Conservation (phyloP, 1,284 basidiomycete species). For the Ceratobasidium sp. region DNA sequence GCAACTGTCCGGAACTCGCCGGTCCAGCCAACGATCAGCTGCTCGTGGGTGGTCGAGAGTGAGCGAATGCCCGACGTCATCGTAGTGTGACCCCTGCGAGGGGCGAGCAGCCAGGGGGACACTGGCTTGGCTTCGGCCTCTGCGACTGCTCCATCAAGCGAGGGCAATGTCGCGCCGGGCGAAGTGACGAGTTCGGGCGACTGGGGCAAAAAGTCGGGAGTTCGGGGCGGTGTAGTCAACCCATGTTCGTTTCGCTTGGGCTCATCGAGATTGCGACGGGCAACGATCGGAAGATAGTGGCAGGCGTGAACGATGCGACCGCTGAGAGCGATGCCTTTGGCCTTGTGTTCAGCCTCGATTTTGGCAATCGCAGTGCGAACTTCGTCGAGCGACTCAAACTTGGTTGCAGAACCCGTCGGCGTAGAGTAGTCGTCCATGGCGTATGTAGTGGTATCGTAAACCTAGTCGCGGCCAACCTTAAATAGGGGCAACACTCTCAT, state of each 20-base stretch:
- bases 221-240: constrained; percentile 71
- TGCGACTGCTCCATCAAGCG: constrained; percentile 39
- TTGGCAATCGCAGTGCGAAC: constrained; percentile 54
- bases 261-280: constrained; percentile 58
- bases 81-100: constrained; percentile 90
- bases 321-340: constrained; percentile 73
- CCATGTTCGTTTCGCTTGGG: constrained; percentile 49
- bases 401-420: neutral
- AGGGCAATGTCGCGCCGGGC: constrained; percentile 27
- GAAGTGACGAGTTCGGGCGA: constrained; percentile 48
- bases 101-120: constrained; percentile 75
- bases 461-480: neutral
- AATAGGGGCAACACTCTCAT: neutral
- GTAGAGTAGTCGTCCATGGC: constrained; percentile 34
- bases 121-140: constrained; percentile 44
- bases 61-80: constrained; percentile 94
- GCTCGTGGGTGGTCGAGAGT: constrained; percentile 82
- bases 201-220: constrained; percentile 55
- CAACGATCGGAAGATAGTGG: constrained; percentile 78
- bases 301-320: constrained; percentile 88
- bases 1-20: constrained; percentile 71
- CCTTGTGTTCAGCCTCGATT: constrained; percentile 73
- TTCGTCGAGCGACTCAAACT: constrained; percentile 37
- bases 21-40: constrained; percentile 93
- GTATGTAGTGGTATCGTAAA: neutral